phyloP scores from a whole-genome alignment of 768 basidiomycete species.

The Fistulinella prunicolor region DNA sequence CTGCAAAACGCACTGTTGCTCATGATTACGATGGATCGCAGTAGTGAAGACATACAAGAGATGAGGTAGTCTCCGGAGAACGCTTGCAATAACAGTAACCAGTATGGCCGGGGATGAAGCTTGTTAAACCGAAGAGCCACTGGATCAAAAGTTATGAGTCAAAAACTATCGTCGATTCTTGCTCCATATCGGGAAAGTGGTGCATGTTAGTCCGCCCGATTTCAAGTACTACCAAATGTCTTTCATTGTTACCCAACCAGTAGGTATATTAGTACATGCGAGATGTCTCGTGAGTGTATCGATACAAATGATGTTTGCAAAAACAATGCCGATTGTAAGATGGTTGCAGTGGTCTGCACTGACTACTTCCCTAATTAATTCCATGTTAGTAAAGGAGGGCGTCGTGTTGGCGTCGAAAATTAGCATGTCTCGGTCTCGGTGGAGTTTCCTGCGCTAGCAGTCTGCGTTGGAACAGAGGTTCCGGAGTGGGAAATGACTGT shows the following conservation, averaged over 20 bases:
- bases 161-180: constrained; percentile 13
- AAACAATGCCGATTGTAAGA: constrained; percentile 1
- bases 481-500: neutral
- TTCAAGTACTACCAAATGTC: neutral
- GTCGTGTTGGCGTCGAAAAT: neutral
- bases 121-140: neutral
- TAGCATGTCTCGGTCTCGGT: constrained; percentile 2
- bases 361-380: constrained; percentile 1
- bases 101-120: too few species aligned
- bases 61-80: neutral
- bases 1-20: too few species aligned
- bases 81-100: neutral
- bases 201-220: neutral
- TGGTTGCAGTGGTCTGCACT: constrained; percentile 8
- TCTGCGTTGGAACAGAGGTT: neutral
- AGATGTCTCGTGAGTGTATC: neutral
- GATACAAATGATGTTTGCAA: constrained; percentile 9
- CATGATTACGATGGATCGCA: neutral
- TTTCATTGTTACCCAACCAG: too few species aligned
- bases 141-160: too few species aligned
- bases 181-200: constrained; percentile 14
- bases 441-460: neutral
- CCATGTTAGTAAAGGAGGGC: neutral
- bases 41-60: constrained; percentile 7
- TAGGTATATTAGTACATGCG: neutral